Evolutionary conservation across 371 early-diverging fungal genomes (phyloP).

Genomic region (Syncephalastrum sp.): DNA sequence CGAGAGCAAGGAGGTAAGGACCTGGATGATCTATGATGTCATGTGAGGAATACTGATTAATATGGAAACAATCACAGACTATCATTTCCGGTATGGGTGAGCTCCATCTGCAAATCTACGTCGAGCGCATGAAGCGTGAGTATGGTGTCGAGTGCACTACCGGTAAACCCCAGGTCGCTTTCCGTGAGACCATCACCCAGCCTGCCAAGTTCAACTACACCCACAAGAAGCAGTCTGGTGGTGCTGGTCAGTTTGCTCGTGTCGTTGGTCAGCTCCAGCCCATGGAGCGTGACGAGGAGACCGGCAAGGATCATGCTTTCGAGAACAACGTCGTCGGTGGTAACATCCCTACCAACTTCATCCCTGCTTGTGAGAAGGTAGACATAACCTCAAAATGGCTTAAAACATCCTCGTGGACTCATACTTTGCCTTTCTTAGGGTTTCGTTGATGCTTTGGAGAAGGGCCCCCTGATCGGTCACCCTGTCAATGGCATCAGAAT

Average conservation of each 20-base stretch:
- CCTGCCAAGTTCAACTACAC: conserved; percentile 91
- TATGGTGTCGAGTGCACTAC: conserved; percentile 91
- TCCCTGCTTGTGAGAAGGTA: conserved; percentile 92
- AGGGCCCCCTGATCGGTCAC: conserved; percentile 93
- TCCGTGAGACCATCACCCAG: conserved; percentile 88
- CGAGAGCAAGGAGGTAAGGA: conserved; percentile 79
- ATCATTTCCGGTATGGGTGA: conserved; percentile 95
- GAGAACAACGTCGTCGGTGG: conserved; percentile 89
- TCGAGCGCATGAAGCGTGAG: conserved; percentile 97
- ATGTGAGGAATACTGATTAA: no score
- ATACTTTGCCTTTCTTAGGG: conserved; percentile 38
- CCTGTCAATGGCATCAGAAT: conserved; percentile 86
- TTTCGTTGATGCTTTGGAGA: conserved; percentile 86
- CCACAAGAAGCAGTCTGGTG: conserved; percentile 98
- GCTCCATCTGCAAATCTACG: conserved; percentile 91
- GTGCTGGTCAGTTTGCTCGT: conserved; percentile 95
- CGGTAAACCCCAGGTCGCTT: conserved; percentile 96
- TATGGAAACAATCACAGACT: conserved; percentile 34
- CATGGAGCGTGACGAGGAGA: conserved; percentile 55
- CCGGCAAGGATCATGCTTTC: conserved; percentile 54
- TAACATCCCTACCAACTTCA: conserved; percentile 92
- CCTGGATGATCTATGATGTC: no score
- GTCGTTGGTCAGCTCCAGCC: conserved; percentile 94
- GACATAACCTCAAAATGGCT: no score
- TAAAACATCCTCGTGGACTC: conserved; percentile 9